A percentile compares a stretch with the other conserved stretches of the same genome.
Evolutionary conservation across 139 green algal genomes (phyloP).

Genomic region (Coccomyxa sp.): DNA sequence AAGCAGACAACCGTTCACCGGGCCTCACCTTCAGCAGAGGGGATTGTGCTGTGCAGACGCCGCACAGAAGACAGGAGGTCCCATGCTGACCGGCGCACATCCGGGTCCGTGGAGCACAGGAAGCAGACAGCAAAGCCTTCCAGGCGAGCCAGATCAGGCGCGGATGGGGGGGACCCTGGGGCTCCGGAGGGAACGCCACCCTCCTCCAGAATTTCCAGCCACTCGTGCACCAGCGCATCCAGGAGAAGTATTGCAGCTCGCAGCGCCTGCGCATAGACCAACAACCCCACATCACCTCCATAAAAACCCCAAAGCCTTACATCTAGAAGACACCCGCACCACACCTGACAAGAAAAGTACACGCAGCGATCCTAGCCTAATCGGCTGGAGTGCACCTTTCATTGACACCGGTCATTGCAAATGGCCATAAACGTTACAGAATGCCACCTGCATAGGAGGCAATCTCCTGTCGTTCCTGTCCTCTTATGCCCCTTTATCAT

Average conservation of each 20-base stretch:
- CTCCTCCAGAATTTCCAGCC: slow-evolving; percentile 37
- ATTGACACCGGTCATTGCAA: too few species aligned
- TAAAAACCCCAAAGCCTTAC: too few species aligned
- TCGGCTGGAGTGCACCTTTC: too few species aligned
- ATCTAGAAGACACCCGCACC: too few species aligned
- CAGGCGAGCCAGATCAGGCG: slow-evolving; percentile 53
- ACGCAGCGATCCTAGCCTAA: too few species aligned
- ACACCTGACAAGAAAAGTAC: too few species aligned
- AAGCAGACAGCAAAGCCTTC: slow-evolving; percentile 52
- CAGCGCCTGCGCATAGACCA: slow-evolving; percentile 18
- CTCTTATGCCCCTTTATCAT: too few species aligned
- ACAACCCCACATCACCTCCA: too few species aligned
- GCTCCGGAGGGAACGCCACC: background rate
- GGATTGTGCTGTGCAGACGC: slow-evolving; percentile 23
- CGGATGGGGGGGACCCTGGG: background rate
- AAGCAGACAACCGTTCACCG: too few species aligned
- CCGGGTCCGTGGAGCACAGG: slow-evolving; percentile 42
- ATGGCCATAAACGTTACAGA: too few species aligned
- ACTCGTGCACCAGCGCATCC: slow-evolving; percentile 35
- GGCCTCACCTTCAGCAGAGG: slow-evolving; percentile 2
- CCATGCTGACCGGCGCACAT: slow-evolving; percentile 42
- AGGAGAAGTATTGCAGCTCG: slow-evolving; percentile 35
- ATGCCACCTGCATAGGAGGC: too few species aligned
- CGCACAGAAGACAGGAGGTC: slow-evolving; percentile 29
- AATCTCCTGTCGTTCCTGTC: too few species aligned